Conservation (phyloP, 805 yeast species). For the Yamadazyma philogaea region DNA sequence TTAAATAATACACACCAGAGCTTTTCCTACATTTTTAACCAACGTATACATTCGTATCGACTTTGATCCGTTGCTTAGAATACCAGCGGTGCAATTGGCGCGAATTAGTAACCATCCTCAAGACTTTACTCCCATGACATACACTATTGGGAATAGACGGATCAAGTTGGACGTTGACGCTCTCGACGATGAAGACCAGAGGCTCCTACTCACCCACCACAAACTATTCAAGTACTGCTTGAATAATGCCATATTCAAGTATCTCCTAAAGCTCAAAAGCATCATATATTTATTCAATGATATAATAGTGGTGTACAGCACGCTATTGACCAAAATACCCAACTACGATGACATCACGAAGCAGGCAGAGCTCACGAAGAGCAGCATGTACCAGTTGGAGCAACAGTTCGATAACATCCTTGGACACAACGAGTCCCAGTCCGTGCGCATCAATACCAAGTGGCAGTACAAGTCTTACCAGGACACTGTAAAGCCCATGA, state of each 20-base stretch:
- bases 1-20: too few relatives aligned
- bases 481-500: slow-evolving; percentile 18
- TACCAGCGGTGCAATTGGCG: slow-evolving; percentile 8
- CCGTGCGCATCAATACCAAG: slow-evolving; percentile 7
- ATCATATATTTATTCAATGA: slow-evolving; percentile 37
- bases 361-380: slow-evolving; percentile 25
- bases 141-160: slow-evolving; percentile 35
- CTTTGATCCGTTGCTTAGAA: slow-evolving; percentile 8
- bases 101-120: slow-evolving; percentile 4
- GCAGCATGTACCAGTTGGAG: slow-evolving; percentile 25
- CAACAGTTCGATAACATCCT: slow-evolving; percentile 29
- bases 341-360: slow-evolving; percentile 39
- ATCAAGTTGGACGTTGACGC: slow-evolving; percentile 22
- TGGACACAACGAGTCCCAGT: slow-evolving; percentile 15
- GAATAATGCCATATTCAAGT: slow-evolving; percentile 26
- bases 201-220: slow-evolving; percentile 26
- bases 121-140: slow-evolving; percentile 26
- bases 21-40: too few relatives aligned
- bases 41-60: too few relatives aligned
- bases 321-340: slow-evolving; percentile 36
- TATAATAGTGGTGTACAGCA: slow-evolving; percentile 37
- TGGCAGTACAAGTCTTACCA: slow-evolving; percentile 32
- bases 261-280: slow-evolving; percentile 26
- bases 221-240: slow-evolving; percentile 33
- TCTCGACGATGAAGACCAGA: slow-evolving; percentile 19